Evolutionary conservation across 371 early-diverging fungal genomes (phyloP).

Genomic region (Haplosporangium sp.): DNA sequence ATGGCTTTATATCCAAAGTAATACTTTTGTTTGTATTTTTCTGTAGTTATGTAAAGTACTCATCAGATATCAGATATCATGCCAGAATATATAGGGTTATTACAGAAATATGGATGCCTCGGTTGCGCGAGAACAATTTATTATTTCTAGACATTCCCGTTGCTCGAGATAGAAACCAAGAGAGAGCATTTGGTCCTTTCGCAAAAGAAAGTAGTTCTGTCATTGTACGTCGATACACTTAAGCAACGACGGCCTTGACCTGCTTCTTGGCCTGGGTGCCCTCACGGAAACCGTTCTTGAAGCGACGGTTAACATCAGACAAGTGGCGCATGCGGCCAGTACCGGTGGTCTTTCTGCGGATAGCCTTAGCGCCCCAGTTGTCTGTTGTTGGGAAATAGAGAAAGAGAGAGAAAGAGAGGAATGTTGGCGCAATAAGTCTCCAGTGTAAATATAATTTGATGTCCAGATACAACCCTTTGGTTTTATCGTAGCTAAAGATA

Average conservation of each 20-base stretch:
- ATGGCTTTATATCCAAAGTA: too few relatives aligned
- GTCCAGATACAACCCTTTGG: too few relatives aligned
- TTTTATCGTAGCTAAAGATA: too few relatives aligned
- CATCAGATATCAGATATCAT: too few relatives aligned
- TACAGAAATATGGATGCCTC: conserved; percentile 4
- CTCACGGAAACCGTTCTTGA: conserved; percentile 98
- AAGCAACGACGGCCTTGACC: conserved; percentile 61
- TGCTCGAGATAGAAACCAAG: conserved; percentile 8
- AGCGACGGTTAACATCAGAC: conserved; percentile 91
- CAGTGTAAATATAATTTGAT: neutral
- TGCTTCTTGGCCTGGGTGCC: conserved; percentile 77
- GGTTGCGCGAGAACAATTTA: conserved; percentile 6
- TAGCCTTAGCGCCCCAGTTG: conserved; percentile 98
- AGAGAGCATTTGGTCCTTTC: neutral
- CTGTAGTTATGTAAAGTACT: too few relatives aligned
- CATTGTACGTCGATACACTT: conserved; percentile 27
- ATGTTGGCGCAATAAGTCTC: neutral
- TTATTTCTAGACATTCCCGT: conserved; percentile 11
- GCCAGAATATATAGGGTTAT: neutral
- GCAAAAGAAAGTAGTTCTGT: conserved; percentile 6
- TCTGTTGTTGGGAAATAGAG: conserved; percentile 57
- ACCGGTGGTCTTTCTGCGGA: conserved; percentile 98
- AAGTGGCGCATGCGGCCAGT: conserved; percentile 99
- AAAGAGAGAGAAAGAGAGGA: neutral
- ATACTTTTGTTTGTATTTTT: too few relatives aligned